Base-by-base conservation (phyloP, 2,329 filamentous ascomycete genomes). In the Aspergillus novofumigatus region DNA sequence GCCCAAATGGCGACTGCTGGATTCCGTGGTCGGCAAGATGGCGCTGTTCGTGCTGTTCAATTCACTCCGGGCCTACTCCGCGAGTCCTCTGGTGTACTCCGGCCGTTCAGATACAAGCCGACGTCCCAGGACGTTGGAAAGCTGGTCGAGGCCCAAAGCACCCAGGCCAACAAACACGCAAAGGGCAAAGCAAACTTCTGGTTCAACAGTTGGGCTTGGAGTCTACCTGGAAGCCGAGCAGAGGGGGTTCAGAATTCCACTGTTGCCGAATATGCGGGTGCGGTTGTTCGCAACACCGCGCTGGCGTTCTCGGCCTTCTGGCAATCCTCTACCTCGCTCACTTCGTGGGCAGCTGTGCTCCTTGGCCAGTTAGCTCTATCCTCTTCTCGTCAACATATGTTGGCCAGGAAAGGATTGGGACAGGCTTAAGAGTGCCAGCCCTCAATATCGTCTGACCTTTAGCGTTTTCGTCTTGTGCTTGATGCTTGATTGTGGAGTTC, bases 341-440 rank as follows among this genome's bases (percentile, higher is more conserved):
- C 53, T 17, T 65, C 65, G 9, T 60, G 41, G 56, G 50, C 59
- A n/a, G 57, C 60, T 3, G 26, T 25, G 6, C 50, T 57, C 35
- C 49, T 65, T 23, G 58, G 60, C 42, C 61, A 50, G 41, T 20
- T 63, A 41, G 54, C 59, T n/a, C n/a, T 62, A 10, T 52, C 56
- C 48, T 64, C 59, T 55, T 63, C 57, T 29, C 54, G 54, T 49
- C 53, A 60, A 35, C 56, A 58, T 55, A 56, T 52, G 51, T 51
- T 55, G 21, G 51, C 47, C 41, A 54, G 61, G 53, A 65, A 64
- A 57, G 62, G 60, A 57, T 25, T 64, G 53, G 58, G 58, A 41
- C 26, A 62, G 35, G 57, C 53, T 35, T 62, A 62, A 48, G 28
- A 14, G 32, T 35, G 29, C 32, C 32, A 32, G 38, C 25, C 49